Percentiles rank a stretch among this genome's conserved stretches.
These are phyloP conservation scores for Mortierella sp. DNA, from an alignment of 371 early-diverging fungal species.

Conservation along the genomic window DNA sequence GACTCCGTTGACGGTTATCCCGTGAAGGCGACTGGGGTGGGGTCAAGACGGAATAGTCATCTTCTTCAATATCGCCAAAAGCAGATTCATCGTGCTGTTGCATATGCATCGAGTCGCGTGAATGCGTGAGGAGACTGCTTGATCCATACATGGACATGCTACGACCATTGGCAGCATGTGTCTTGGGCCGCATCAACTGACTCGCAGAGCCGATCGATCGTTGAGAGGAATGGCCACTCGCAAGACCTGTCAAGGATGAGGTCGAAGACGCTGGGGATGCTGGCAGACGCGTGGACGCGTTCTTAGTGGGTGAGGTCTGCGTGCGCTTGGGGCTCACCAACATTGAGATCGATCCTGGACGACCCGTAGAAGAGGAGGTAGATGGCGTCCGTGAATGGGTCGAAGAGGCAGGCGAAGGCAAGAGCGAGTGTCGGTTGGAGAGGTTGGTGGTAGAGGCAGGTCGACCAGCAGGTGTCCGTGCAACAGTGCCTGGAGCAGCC, in stretches of 20 bases:
- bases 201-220: slow-evolving; percentile 20
- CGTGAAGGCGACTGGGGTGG: slow-evolving; percentile 35
- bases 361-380: neutral
- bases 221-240: slow-evolving; percentile 13
- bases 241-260: slow-evolving; percentile 12
- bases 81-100: slow-evolving; percentile 4
- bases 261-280: slow-evolving; percentile 30
- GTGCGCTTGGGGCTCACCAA: neutral
- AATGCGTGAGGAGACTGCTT: neutral
- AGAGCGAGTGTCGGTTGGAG: slow-evolving; percentile 23
- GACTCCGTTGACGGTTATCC: too few relatives aligned
- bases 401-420: slow-evolving; percentile 15
- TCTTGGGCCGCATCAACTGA: slow-evolving; percentile 4
- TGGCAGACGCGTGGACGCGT: slow-evolving; percentile 19
- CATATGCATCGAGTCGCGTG: neutral
- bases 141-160: slow-evolving; percentile 32
- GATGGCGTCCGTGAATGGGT: slow-evolving; percentile 7
- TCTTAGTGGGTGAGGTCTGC: too few relatives aligned
- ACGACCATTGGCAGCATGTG: slow-evolving; percentile 1
- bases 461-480: slow-evolving; percentile 2
- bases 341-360: slow-evolving; percentile 3
- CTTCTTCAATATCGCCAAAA: slow-evolving; percentile 7
- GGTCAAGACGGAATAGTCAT: slow-evolving; percentile 24
- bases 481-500: slow-evolving; percentile 12
- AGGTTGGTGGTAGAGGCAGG: neutral